Evolutionary conservation across 257 asterid species (phyloP).

Genomic region (Ilex asprella): DNA sequence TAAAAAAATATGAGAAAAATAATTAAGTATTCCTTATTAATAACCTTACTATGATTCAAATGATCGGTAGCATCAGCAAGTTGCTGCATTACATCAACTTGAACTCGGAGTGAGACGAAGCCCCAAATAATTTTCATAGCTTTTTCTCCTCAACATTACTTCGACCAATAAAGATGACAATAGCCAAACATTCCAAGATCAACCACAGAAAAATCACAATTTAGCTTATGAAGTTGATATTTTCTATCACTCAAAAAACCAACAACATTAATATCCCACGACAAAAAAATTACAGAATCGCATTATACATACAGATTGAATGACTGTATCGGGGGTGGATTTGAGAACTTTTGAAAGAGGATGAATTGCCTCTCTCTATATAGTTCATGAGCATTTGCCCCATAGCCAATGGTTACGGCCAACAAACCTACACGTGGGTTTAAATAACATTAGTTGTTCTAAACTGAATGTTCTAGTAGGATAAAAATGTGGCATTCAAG

Average conservation of each 20-base stretch:
- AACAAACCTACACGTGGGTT: conserved; percentile 20
- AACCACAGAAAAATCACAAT: conserved; percentile 13
- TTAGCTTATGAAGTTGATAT: conserved; percentile 8
- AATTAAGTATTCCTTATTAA: no score
- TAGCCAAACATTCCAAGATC: no score
- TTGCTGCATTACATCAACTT: no score
- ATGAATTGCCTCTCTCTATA: conserved; percentile 19
- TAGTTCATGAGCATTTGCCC: conserved; percentile 28
- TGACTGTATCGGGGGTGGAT: conserved; percentile 9
- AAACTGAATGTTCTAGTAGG: conserved; percentile 1
- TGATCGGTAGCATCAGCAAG: no score
- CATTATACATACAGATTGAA: conserved; percentile 20
- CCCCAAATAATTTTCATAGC: conserved; percentile 31
- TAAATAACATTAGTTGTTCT: neutral
- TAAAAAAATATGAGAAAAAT: no score
- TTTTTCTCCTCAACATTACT: conserved; percentile 20
- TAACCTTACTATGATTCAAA: no score
- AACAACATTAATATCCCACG: neutral
- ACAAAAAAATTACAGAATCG: no score
- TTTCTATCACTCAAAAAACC: neutral
- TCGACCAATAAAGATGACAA: conserved; percentile 21
- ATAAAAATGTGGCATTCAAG: neutral
- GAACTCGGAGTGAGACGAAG: no score
- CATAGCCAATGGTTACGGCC: conserved; percentile 28
- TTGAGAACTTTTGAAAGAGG: conserved; percentile 23